These are phyloP conservation scores for Lasiodiplodia gonubiensis DNA, from an alignment of 2,329 filamentous ascomycete genomes.

Conservation along the genomic window DNA sequence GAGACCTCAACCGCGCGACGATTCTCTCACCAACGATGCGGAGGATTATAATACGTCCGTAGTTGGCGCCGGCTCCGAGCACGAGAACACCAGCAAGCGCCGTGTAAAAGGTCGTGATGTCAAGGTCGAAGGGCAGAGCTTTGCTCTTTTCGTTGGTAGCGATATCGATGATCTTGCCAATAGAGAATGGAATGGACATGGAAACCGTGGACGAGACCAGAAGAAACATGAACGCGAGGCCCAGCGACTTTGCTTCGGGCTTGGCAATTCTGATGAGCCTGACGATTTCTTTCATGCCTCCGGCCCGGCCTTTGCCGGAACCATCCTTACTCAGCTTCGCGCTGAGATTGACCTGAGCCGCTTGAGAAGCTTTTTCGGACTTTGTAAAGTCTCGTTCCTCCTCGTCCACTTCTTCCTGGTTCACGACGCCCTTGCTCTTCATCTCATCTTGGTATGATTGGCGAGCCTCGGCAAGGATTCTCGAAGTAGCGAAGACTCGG, in stretches of 20 bases:
- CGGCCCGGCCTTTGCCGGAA: conserved; percentile 54
- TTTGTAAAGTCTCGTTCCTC: conserved; percentile 68
- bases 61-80: conserved; percentile 87
- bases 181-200: conserved; percentile 95
- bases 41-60: conserved; percentile 89
- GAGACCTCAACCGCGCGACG: conserved; percentile 84
- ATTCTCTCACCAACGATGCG: conserved; percentile 95
- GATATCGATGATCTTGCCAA: conserved; percentile 92
- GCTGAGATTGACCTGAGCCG: conserved; percentile 85
- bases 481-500: conserved; percentile 13
- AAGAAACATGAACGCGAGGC: conserved; percentile 81
- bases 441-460: conserved; percentile 49
- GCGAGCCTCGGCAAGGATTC: conserved; percentile 28
- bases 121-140: conserved; percentile 79
- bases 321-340: conserved; percentile 88
- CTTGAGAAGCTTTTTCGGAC: conserved; percentile 84
- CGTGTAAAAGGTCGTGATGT: conserved; percentile 85
- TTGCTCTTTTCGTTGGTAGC: conserved; percentile 69
- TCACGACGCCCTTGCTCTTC: conserved; percentile 43
- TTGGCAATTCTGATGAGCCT: conserved; percentile 86
- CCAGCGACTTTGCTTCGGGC: conserved; percentile 80
- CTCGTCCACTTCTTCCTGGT: conserved; percentile 48
- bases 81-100: conserved; percentile 76
- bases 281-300: conserved; percentile 76
- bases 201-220: conserved; percentile 90